Evolutionary conservation across 345 rosid species (phyloP), one percentile per base, ranked within the genome.

Genomic region (Laguncularia racemosa): DNA sequence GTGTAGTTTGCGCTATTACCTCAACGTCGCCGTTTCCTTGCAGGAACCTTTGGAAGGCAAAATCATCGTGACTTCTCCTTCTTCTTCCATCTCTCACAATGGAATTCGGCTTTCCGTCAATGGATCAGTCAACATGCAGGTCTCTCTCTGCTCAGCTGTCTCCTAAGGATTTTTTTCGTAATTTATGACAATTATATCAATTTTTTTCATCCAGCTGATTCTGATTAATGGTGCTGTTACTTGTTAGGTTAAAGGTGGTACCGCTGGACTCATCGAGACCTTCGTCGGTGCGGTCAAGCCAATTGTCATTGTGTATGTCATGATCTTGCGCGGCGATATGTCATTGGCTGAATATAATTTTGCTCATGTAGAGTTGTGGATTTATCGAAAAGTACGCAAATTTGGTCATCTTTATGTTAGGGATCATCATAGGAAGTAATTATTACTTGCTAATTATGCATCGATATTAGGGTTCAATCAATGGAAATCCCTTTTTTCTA

Each of bases 181-280:
- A 33, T 26, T 2, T 26, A 26, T 6, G 2, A 33, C 6, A 4
- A 33, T 33, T 33, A 33, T 33, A 7, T 33, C 40, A 33, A n/a
- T n/a, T n/a, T 53, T 59, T 12, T 18, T 21, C 49, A 1, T 14
- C 20, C 15, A 46, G 13, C 20, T 53, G 17, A 49, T 12, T 45
- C 14, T 49, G 47, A 1, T 1, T 46, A 7, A 33, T 33, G 40
- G 40, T 33, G 40, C 40, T 33, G 40, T 33, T 33, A 4, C 40
- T 33, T 33, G 40, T 33, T 52, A 91, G 98, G 81, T 86, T 64
- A 86, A 95, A 20, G 89, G 98, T 76, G 95, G 95, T 60, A 78
- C 98, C 20, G 93, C 95, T 2, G 96, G 96, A 16, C 83, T 92
- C 44, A 74, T 92, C 40, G 96, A 92, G 71, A 79, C 96, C 3